Evolutionary conservation across 169 alveolate genomes (phyloP).

Genomic region (Amoebophrya sp.): DNA sequence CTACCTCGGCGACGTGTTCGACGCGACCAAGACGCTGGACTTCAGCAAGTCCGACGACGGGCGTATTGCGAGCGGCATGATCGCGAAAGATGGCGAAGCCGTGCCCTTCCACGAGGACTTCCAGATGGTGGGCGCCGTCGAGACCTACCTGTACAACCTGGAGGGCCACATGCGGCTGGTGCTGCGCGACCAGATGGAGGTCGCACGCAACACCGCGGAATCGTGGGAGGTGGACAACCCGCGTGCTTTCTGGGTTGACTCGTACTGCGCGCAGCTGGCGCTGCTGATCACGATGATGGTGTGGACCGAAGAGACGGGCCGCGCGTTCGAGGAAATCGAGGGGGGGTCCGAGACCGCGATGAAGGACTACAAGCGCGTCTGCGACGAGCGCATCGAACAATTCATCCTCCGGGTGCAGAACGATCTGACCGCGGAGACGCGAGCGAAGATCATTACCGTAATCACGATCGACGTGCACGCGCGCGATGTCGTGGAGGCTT

Average conservation of each 20-base stretch:
- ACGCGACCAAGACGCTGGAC: conserved; percentile 67
- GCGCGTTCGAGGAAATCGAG: conserved; percentile 82
- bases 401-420: conserved; percentile 73
- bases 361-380: conserved; percentile 70
- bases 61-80: conserved; percentile 53
- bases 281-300: conserved; percentile 73
- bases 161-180: conserved; percentile 67
- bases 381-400: conserved; percentile 66
- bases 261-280: conserved; percentile 80
- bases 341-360: conserved; percentile 85
- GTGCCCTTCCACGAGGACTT: conserved; percentile 59
- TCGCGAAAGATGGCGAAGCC: conserved; percentile 66
- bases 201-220: conserved; percentile 65
- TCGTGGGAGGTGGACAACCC: conserved; percentile 65
- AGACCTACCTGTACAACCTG: conserved; percentile 60
- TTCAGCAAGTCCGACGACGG: conserved; percentile 45
- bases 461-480: conserved; percentile 91
- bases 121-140: conserved; percentile 72
- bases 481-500: conserved; percentile 77
- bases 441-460: conserved; percentile 72
- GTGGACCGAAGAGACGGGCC: conserved; percentile 84
- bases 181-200: conserved; percentile 56
- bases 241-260: conserved; percentile 45
- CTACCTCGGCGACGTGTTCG: conserved; percentile 81
- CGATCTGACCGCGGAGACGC: conserved; percentile 4